Evolutionary conservation across 83 land plant species (phyloP).

Genomic region (Picea engelmannii): DNA sequence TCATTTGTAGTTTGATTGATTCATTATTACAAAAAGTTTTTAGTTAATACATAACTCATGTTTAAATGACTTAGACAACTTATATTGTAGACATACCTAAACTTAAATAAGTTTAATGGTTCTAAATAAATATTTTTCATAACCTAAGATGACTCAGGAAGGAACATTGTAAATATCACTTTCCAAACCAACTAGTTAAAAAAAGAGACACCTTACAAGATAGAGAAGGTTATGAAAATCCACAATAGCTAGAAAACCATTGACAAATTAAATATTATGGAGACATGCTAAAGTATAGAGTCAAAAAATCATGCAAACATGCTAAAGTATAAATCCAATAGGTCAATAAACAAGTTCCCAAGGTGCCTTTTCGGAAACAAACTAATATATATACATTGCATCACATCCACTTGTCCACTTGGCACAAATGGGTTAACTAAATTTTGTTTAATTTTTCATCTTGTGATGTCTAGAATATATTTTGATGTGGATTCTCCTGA

Average conservation of each 20-base stretch:
- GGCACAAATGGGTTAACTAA: slow-evolving; percentile 49
- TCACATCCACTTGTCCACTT: slow-evolving; percentile 56
- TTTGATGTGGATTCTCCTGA: slow-evolving; percentile 61
- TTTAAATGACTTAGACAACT: no score
- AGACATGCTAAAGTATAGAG: slow-evolving; percentile 62
- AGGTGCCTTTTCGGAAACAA: slow-evolving; percentile 88
- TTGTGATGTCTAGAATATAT: slow-evolving; percentile 47
- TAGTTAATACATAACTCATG: no score
- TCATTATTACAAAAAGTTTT: no score
- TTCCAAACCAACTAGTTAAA: slow-evolving; percentile 85
- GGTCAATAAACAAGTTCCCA: slow-evolving; percentile 53
- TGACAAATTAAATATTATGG: slow-evolving; percentile 77
- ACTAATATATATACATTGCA: slow-evolving; percentile 76
- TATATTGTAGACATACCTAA: no score
- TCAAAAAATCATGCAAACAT: slow-evolving; percentile 45
- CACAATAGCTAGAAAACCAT: slow-evolving; percentile 72
- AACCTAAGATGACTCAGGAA: slow-evolving; percentile 71
- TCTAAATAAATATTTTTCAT: no score
- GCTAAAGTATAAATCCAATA: no score
- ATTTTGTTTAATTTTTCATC: slow-evolving; percentile 38
- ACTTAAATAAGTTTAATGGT: no score
- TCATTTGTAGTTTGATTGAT: no score
- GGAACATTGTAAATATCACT: slow-evolving; percentile 87
- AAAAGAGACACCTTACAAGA: slow-evolving; percentile 56
- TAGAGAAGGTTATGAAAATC: slow-evolving; percentile 82